phyloP scores from a whole-genome alignment of 2,329 filamentous ascomycete species.

The Paecilomyces formosus region DNA sequence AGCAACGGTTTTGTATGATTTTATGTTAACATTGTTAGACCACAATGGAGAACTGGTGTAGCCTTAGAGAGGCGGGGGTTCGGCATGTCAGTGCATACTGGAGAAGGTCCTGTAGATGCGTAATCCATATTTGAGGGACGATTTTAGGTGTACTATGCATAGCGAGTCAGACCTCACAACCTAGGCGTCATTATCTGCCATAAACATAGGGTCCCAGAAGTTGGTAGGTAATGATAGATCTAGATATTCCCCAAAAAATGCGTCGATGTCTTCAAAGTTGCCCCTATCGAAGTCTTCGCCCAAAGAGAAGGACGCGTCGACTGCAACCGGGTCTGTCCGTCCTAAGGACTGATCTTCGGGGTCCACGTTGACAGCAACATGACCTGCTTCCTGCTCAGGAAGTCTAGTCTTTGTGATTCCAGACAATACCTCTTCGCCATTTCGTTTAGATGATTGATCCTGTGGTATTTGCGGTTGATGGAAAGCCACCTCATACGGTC shows the following conservation, averaged over 20 bases:
- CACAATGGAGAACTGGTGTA: not conserved
- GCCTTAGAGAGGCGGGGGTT: not conserved
- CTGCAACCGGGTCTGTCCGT: not conserved
- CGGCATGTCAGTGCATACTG: not conserved
- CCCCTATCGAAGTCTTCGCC: slow-evolving; percentile 30
- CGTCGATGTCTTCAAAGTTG: slow-evolving; percentile 27
- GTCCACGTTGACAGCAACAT: not conserved
- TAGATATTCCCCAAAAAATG: slow-evolving; percentile 26
- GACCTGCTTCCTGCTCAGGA: not conserved
- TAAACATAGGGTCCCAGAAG: slow-evolving; percentile 30
- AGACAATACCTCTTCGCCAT: not conserved
- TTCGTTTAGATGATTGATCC: not conserved
- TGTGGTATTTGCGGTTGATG: not conserved
- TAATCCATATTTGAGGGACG: not conserved
- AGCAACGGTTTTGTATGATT: too few relatives aligned
- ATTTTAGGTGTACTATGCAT: not conserved
- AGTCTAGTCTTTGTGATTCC: not conserved
- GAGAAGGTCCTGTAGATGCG: not conserved
- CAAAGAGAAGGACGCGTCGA: not conserved
- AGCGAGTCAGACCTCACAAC: not conserved
- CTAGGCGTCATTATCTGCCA: slow-evolving; percentile 2
- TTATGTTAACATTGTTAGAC: too few relatives aligned
- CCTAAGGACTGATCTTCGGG: not conserved
- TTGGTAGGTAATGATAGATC: slow-evolving; percentile 28
- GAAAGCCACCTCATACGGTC: not conserved